A percentile compares a stretch with the other conserved stretches of the same genome.
These are phyloP conservation scores for Oenanthe javanica DNA, from an alignment of 140 eudicot genomes.

Conservation along the genomic window DNA sequence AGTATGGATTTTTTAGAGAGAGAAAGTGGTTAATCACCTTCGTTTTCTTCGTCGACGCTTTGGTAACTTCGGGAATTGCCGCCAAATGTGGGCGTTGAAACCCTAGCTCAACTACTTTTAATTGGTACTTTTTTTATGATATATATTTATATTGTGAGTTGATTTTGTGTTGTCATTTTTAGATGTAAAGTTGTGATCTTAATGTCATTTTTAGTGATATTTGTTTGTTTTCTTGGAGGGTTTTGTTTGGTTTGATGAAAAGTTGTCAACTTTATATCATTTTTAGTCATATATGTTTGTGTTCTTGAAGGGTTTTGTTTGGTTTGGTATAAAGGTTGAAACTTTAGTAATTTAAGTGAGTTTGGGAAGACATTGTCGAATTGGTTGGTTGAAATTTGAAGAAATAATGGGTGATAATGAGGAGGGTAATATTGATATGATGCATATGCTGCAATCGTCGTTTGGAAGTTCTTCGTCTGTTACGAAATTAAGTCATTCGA, in stretches of 20 bases:
- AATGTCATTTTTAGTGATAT: neutral
- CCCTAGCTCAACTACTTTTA: conserved; percentile 30
- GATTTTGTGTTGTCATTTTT: neutral
- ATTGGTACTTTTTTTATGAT: neutral
- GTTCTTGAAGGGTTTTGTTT: conserved; percentile 10
- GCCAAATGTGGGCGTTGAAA: conserved; percentile 28
- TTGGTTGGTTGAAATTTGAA: conserved; percentile 22
- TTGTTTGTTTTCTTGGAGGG: conserved; percentile 7
- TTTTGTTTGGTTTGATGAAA: neutral
- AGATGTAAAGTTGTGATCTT: neutral
- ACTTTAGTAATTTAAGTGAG: neutral
- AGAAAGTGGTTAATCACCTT: conserved; percentile 16
- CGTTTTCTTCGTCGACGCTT: conserved; percentile 30
- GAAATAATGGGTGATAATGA: conserved; percentile 72
- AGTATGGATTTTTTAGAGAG: neutral
- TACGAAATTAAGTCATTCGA: conserved; percentile 26
- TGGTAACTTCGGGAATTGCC: conserved; percentile 8
- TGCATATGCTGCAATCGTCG: conserved; percentile 60
- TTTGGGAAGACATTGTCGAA: conserved; percentile 9
- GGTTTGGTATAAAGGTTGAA: neutral
- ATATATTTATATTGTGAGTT: neutral
- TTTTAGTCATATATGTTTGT: neutral
- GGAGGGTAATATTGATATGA: conserved; percentile 51
- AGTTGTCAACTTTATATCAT: neutral
- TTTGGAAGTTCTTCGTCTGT: conserved; percentile 64